Evolutionary conservation across 1,139 yeast species (phyloP).

Genomic region (Nematodospora anomalae): DNA sequence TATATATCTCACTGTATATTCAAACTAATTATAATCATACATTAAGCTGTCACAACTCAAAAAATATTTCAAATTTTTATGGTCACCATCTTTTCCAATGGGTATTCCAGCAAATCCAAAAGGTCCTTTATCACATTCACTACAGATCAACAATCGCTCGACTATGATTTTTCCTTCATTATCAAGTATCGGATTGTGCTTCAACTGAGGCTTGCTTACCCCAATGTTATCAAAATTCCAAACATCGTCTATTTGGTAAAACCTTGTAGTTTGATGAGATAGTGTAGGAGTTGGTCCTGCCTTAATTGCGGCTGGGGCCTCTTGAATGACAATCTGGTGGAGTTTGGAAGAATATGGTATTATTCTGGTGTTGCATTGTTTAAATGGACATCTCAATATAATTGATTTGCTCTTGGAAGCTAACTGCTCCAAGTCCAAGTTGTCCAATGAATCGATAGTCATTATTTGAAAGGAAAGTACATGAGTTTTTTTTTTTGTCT

Average conservation of each 20-base stretch:
- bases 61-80: conserved; percentile 43
- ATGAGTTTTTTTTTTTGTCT: not conserved
- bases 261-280: conserved; percentile 19
- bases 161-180: conserved; percentile 31
- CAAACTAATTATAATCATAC: conserved; percentile 26
- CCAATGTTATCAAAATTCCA: conserved; percentile 82
- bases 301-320: conserved; percentile 24
- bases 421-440: conserved; percentile 7
- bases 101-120: conserved; percentile 61
- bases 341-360: conserved; percentile 25
- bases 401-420: conserved; percentile 5
- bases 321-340: conserved; percentile 17
- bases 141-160: conserved; percentile 57
- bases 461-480: too few species aligned
- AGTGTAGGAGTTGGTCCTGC: conserved; percentile 3
- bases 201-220: conserved; percentile 51
- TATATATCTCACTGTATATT: too few species aligned
- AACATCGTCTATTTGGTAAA: conserved; percentile 50
- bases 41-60: conserved; percentile 45
- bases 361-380: conserved; percentile 35
- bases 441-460: conserved; percentile 9
- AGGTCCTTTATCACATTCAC: conserved; percentile 77
- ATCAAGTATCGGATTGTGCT: conserved; percentile 15
- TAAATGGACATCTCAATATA: conserved; percentile 38
- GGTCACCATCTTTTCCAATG: conserved; percentile 22